Percentiles rank a stretch among this genome's conserved stretches.
Conservation (phyloP, 2,329 filamentous ascomycete species). For the Arthroderma sp. region DNA sequence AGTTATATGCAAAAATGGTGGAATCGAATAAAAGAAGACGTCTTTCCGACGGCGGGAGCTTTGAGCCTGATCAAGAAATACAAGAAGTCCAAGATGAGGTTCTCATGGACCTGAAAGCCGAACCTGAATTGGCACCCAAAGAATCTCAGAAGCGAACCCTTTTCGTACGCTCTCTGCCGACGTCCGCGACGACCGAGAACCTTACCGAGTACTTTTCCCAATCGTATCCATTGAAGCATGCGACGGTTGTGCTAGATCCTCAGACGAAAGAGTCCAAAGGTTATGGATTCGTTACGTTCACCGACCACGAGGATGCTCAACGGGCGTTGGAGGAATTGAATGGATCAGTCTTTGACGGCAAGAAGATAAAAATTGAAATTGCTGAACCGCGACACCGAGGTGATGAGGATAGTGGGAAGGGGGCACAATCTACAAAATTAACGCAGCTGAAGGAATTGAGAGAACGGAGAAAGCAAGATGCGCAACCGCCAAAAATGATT, state of each 20-base stretch:
- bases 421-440: constrained; percentile 22
- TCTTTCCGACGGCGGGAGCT: constrained; percentile 17
- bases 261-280: constrained; percentile 78
- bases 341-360: constrained; percentile 62
- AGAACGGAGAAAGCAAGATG: constrained; percentile 47
- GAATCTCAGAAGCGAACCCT: constrained; percentile 47
- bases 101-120: constrained; percentile 13
- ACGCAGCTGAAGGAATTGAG: constrained; percentile 28
- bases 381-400: constrained; percentile 73
- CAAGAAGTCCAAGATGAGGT: constrained; percentile 13
- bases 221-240: constrained; percentile 88
- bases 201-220: constrained; percentile 86
- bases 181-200: constrained; percentile 63
- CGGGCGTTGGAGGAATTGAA: constrained; percentile 71
- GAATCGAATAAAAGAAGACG: constrained; percentile 25
- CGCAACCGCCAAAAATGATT: constrained; percentile 62
- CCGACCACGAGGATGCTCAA: constrained; percentile 79
- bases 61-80: constrained; percentile 10
- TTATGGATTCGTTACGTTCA: constrained; percentile 94
- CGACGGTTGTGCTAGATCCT: constrained; percentile 77
- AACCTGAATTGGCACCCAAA: constrained; percentile 5
- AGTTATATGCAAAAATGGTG: constrained; percentile 14
- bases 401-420: constrained; percentile 35
- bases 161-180: constrained; percentile 78
- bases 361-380: constrained; percentile 72